A percentile compares a stretch with the other conserved stretches of the same genome.
Evolutionary conservation across 371 early-diverging fungal genomes (phyloP).

Genomic region (Mucor ambiguus): DNA sequence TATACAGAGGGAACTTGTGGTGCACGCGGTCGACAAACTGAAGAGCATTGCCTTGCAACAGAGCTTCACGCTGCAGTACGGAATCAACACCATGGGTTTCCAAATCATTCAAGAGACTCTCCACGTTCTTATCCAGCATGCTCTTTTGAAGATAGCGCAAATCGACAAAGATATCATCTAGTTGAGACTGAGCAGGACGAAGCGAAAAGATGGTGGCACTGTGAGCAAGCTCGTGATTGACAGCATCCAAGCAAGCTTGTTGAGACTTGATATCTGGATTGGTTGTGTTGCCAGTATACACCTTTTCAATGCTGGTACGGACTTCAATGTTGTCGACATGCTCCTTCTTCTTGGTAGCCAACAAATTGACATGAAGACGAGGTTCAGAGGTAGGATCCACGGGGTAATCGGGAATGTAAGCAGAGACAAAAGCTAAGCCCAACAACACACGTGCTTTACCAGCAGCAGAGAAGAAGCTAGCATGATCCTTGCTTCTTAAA

Average conservation of each 20-base stretch:
- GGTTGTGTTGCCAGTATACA: constrained; percentile 60
- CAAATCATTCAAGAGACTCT: constrained; percentile 48
- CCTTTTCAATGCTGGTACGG: constrained; percentile 57
- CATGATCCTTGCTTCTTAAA: constrained; percentile 23
- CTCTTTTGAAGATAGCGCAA: constrained; percentile 70
- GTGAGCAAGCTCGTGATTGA: constrained; percentile 38
- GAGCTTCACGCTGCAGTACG: constrained; percentile 57
- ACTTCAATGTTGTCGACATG: constrained; percentile 54
- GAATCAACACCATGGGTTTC: constrained; percentile 31
- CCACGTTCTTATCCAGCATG: constrained; percentile 59
- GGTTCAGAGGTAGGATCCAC: constrained; percentile 79
- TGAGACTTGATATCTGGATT: constrained; percentile 48
- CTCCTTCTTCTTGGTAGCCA: constrained; percentile 47
- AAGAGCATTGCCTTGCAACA: constrained; percentile 73
- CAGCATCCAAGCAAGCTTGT: constrained; percentile 14
- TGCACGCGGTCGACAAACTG: constrained; percentile 71
- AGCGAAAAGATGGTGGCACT: constrained; percentile 58
- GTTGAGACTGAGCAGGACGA: constrained; percentile 72
- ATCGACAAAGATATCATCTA: constrained; percentile 77
- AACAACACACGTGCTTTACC: constrained; percentile 63
- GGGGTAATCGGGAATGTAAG: constrained; percentile 78
- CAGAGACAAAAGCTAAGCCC: constrained; percentile 61
- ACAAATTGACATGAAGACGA: constrained; percentile 60
- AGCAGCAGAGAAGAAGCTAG: constrained; percentile 22
- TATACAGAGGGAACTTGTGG: constrained; percentile 62